Base-by-base conservation (phyloP, 1,284 basidiomycete species). In the Anthracocystis setariae region DNA sequence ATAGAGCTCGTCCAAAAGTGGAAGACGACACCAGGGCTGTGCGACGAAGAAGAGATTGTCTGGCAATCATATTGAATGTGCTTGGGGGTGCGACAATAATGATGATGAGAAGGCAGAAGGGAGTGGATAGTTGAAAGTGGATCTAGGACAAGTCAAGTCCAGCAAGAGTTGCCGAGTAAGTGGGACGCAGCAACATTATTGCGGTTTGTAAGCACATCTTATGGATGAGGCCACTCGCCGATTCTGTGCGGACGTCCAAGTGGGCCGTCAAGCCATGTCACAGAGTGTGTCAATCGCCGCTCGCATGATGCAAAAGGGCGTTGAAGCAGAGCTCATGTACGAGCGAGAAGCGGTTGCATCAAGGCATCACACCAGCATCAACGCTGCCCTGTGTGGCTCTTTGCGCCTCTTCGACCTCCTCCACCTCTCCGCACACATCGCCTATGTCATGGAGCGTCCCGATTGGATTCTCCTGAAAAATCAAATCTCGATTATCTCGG, bases 401-500 rank as follows among this genome's bases (percentile, higher is more conserved):
- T 15, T 38, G 15, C 20, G 49, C 38, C 49, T 42, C 29, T 29
- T 25, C 33, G 10, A 47, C 35, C 35, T 37, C 35, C 13, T n/a
- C n/a, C n/a, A n/a, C n/a, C n/a, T n/a, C n/a, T n/a, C n/a, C n/a
- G n/a, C n/a, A n/a, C 8, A 37, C 35, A 15, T 18, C 20, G 18
- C 18, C 45, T 53, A 61, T 58, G 65, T 68, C 65, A 68, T 68
- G 54, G 33, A 54, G 65, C 65, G 53, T 61, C 65, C 65, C 65
- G 65, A 68, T 61, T 3, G 45, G 45, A 24, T 7, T 27, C 15
- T 24, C 21, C 5, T n/a, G 13, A 33, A 33, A 33, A 33, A 8
- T 33, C 32, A 8, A 8, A 37, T 29, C 35, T 15, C 35, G 35
- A 37, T 37, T n/a, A n/a, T n/a, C n/a, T n/a, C n/a, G n/a, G n/a